Conservation (phyloP, 2,329 filamentous ascomycete genomes). For the Chrysoporthe deuterocubensis region DNA sequence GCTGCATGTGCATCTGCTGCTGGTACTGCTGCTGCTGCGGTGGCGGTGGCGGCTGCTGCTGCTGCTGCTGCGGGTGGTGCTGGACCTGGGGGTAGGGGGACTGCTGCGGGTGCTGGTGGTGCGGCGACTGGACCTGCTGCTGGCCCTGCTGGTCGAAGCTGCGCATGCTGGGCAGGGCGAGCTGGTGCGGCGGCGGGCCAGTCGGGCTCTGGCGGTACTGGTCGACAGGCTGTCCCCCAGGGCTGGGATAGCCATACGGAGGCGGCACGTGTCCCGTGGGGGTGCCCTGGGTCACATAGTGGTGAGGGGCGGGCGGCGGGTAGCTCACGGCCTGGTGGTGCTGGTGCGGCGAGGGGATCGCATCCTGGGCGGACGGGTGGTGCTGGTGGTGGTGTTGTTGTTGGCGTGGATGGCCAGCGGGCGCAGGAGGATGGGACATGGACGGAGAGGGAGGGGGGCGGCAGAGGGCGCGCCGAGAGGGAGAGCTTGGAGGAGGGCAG, state of each 20-base stretch:
- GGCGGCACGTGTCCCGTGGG: constrained; percentile 25
- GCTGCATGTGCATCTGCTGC: constrained; percentile 34
- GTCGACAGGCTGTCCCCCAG: constrained; percentile 28
- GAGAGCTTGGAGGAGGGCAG: neutral
- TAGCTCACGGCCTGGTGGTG: constrained; percentile 26
- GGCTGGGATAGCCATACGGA: constrained; percentile 29
- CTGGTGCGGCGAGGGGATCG: constrained; percentile 21
- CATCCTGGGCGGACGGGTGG: constrained; percentile 23
- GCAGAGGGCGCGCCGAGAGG: constrained; percentile 13
- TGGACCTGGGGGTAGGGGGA: constrained; percentile 25
- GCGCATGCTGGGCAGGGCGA: constrained; percentile 36
- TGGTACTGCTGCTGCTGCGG: constrained; percentile 32
- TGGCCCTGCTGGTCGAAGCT: constrained; percentile 32
- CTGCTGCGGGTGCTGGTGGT: constrained; percentile 27
- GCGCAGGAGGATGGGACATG: constrained; percentile 27
- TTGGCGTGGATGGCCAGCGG: constrained; percentile 28
- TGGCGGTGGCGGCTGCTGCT: constrained; percentile 23
- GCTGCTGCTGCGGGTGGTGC: constrained; percentile 23
- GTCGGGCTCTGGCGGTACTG: constrained; percentile 32
- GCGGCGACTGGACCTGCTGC: constrained; percentile 28
- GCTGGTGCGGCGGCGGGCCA: constrained; percentile 24
- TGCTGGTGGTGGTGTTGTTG: constrained; percentile 25
- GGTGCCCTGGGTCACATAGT: constrained; percentile 26
- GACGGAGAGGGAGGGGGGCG: constrained; percentile 21
- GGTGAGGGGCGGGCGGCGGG: constrained; percentile 20